Evolutionary conservation across 805 yeast species (phyloP).

Genomic region (Blastobotrys robertii): DNA sequence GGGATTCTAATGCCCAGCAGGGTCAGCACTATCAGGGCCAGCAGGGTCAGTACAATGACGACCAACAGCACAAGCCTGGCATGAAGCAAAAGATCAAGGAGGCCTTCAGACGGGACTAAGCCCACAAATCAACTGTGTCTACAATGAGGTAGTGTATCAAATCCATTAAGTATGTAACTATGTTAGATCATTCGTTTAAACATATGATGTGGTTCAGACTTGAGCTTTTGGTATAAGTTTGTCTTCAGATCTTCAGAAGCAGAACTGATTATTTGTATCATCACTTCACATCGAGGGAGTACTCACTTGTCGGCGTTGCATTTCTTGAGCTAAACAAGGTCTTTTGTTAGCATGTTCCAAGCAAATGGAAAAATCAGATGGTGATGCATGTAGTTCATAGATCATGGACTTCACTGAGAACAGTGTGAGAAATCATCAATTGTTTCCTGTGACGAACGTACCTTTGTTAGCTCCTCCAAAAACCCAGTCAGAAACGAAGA

Average conservation of each 20-base stretch:
- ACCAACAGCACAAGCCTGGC: no score
- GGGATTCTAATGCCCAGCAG: no score
- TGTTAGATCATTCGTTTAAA: neutral
- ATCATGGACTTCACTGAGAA: slow-evolving; percentile 45
- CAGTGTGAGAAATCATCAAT: slow-evolving; percentile 22
- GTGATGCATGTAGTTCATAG: slow-evolving; percentile 95
- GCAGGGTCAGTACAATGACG: no score
- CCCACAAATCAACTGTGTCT: no score
- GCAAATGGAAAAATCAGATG: slow-evolving; percentile 54
- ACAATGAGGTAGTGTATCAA: neutral
- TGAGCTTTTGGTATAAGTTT: slow-evolving; percentile 30
- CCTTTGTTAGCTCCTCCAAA: neutral
- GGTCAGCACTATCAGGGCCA: no score
- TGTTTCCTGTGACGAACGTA: neutral
- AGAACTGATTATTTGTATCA: slow-evolving; percentile 78
- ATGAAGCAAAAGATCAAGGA: no score
- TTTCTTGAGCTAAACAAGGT: neutral
- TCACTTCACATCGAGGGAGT: slow-evolving; percentile 33
- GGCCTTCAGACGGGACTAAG: no score
- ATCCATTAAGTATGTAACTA: neutral
- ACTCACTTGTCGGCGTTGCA: neutral
- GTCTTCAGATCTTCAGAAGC: slow-evolving; percentile 95
- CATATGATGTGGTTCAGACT: neutral
- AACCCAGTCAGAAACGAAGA: slow-evolving; percentile 62
- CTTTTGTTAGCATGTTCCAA: slow-evolving; percentile 5